phyloP scores from a whole-genome alignment of 176 grass and related monocot genomes.

The Oryza glumipatula region DNA sequence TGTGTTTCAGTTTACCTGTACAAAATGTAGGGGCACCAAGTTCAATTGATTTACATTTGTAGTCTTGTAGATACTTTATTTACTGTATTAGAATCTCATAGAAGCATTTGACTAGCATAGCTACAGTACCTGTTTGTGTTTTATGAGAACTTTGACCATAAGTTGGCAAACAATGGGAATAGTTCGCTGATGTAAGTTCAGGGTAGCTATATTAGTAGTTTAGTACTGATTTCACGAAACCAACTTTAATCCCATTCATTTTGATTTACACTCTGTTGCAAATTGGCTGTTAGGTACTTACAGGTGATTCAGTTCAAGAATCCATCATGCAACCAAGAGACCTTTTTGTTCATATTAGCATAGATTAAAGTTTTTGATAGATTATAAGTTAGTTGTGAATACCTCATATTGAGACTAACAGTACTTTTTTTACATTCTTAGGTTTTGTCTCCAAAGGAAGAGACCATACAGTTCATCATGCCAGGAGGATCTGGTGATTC shows the following conservation, averaged over 20 bases:
- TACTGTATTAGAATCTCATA: background rate
- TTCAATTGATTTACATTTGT: background rate
- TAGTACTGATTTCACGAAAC: background rate
- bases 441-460: slow-evolving; percentile 40
- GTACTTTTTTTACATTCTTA: slow-evolving; percentile 21
- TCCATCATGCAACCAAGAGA: background rate
- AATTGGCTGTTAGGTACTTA: background rate
- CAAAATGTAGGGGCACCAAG: background rate
- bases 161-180: background rate
- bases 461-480: slow-evolving; percentile 45
- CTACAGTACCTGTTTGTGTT: background rate
- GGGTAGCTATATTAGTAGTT: background rate
- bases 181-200: background rate
- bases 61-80: background rate
- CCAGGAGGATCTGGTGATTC: slow-evolving; percentile 48
- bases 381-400: background rate
- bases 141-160: background rate
- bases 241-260: slow-evolving; percentile 14
- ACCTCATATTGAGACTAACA: slow-evolving; percentile 1
- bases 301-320: background rate
- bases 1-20: background rate
- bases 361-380: background rate
- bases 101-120: background rate
- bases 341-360: background rate
- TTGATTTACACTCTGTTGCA: background rate